Evolutionary conservation across 23 red algal species (phyloP), one percentile per base, ranked within the genome.

Genomic region (Porphyridium purpureum): DNA sequence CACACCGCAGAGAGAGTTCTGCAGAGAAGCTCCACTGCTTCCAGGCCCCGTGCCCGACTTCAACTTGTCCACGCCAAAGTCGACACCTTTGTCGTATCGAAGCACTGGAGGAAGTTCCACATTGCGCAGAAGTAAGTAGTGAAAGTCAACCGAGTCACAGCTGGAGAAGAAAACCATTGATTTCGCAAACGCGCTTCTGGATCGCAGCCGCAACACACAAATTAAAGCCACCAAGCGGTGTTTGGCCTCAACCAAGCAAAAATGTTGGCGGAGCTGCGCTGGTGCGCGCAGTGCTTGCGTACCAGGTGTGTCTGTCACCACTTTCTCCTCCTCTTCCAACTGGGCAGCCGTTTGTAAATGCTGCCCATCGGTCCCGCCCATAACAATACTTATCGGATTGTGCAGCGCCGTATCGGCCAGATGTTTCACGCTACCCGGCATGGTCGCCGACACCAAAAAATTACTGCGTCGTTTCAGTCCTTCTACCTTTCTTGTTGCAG

Each of bases 71-170:
- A n/a, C n/a, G n/a, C n/a, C n/a, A n/a, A n/a, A n/a, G n/a, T n/a
- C n/a, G 17, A 44, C 11, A 17, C 17, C 38, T 17, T 44, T 17
- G 11, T 44, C 38, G 11, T 11, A 44, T 17, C 11, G 11, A 8
- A 85, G 60, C 64, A 74, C 80, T 8, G 54, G 27, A 9, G 80
- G 80, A 32, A 73, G 50, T 36, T 36, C 35, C 30, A 59, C 48
- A 47, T 46, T 85, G 7, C 31, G 33, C 21, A 81, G 66, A 22
- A 93, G 46, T 46, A 53, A 62, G 57, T 75, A 54, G 46, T 80
- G 76, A 52, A 82, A 80, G 35, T 93, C 84, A 21, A 93, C 84
- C 30, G 84, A 74, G 49, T 72, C 84, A 50, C 84, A 93, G 15
- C 70, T 81, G 40, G 74, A 81, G 47, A 74, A 80, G 41, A 93